phyloP scores from a whole-genome alignment of 768 basidiomycete genomes.

The Agrocybe pediades region DNA sequence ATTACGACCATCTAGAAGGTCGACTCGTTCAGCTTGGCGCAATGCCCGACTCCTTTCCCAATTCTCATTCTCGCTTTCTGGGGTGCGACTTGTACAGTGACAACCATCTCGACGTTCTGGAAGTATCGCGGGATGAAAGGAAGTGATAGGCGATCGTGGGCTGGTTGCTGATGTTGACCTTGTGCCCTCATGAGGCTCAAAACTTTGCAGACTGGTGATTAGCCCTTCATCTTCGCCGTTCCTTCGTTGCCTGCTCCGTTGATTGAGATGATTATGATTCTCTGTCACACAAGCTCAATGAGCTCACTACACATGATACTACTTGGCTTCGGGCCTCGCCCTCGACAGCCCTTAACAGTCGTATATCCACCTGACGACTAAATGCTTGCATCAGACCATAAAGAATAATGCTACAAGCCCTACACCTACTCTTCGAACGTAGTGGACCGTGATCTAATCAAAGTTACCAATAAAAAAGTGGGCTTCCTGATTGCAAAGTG shows the following conservation, averaged over 20 bases:
- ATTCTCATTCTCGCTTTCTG: neutral
- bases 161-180: neutral
- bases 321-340: too few relatives aligned
- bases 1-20: neutral
- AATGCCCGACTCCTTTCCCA: neutral
- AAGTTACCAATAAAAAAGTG: too few relatives aligned
- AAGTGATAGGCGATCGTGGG: too few relatives aligned
- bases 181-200: neutral
- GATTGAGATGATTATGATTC: neutral
- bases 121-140: neutral
- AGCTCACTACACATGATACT: neutral
- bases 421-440: too few relatives aligned
- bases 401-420: too few relatives aligned
- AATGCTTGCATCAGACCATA: too few relatives aligned
- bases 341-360: too few relatives aligned
- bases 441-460: too few relatives aligned
- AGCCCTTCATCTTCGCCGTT: neutral
- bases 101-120: neutral
- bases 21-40: neutral
- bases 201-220: neutral
- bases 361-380: too few relatives aligned
- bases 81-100: neutral
- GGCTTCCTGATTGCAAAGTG: too few relatives aligned
- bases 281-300: neutral
- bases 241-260: neutral